Base-by-base conservation (phyloP, 805 yeast genomes). In the Candida verbasci region DNA sequence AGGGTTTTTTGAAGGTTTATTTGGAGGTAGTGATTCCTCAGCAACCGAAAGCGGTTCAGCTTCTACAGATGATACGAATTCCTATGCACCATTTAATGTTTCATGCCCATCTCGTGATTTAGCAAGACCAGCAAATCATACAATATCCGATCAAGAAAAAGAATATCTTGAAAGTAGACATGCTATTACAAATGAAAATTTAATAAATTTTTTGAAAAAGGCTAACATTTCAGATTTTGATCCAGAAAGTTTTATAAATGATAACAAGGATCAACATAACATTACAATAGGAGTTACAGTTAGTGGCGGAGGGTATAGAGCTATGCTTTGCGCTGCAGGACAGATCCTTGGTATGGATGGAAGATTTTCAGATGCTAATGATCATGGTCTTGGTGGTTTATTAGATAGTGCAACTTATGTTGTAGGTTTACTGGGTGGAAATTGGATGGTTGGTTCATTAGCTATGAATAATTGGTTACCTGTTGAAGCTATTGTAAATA, bases 281-380 rank as follows among this genome's bases (percentile, higher is more conserved):
- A 55, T 53, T 9, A 50, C 44, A 17, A 52, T 63, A 12, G 69
- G 67, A 6, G 21, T 62, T 10, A 62, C 68, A 1, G 58, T 62
- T 25, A 50, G 60, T 12, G 68, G 68, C 4, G 96, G 96, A 53
- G 96, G 96, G 3, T 87, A 85, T 57, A 72, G 96, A 41, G 95
- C 96, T 22, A 85, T 87, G 89, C 68, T 81, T 71, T 37, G 48
- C 41, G 96, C 95, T 2, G 96, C 95, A 8, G 96, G 96, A 27
- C 80, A 82, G 55, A 61, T 88, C 21, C 64, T 91, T 1, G 95
- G 91, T 0, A 58, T 85, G 40, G 96, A 87, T 56, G 78, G 79
- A 49, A 66, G 95, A 49, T 27, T 35, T 22, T 78, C 87, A 3
- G 80, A 88, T 3, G 60, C 53, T 8, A 73, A 70, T 41, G 65